Conservation (phyloP, 441 rosid genomes). For the Aquilaria agallochum region DNA sequence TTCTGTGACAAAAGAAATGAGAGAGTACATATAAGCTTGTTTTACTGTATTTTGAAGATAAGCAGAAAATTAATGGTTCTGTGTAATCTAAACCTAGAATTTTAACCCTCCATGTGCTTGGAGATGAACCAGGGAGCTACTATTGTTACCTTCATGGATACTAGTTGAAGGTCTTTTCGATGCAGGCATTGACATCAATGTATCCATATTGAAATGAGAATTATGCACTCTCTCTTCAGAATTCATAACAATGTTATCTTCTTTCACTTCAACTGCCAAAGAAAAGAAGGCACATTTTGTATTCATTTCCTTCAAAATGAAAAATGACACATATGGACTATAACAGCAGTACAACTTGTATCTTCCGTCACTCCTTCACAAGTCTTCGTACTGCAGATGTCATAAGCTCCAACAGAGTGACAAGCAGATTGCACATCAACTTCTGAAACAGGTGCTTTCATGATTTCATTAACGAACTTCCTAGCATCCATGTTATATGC, state of each 20-base stretch:
- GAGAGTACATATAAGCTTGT: not conserved
- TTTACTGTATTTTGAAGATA: not conserved
- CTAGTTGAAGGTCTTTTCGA: slow-evolving; percentile 46
- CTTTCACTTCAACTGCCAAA: slow-evolving; percentile 26
- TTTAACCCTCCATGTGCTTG: slow-evolving; percentile 7
- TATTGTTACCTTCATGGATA: slow-evolving; percentile 43
- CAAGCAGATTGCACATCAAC: slow-evolving; percentile 27
- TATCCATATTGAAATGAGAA: slow-evolving; percentile 20
- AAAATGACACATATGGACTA: not conserved
- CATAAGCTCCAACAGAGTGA: slow-evolving; percentile 26
- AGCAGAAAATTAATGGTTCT: not conserved
- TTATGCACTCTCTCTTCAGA: slow-evolving; percentile 19
- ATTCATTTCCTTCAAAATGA: slow-evolving; percentile 1
- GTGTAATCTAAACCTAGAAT: not conserved
- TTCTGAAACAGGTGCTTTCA: slow-evolving; percentile 41
- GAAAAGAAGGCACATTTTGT: slow-evolving; percentile 13
- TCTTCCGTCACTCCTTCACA: slow-evolving; percentile 18
- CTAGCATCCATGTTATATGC: slow-evolving; percentile 91
- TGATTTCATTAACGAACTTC: slow-evolving; percentile 61
- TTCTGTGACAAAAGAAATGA: slow-evolving; percentile 25
- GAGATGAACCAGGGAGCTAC: slow-evolving; percentile 1
- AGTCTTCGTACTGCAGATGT: slow-evolving; percentile 14
- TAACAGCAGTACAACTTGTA: slow-evolving; percentile 33
- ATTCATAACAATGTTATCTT: slow-evolving; percentile 14
- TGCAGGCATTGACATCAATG: slow-evolving; percentile 22